phyloP scores from a whole-genome alignment of 2,329 filamentous ascomycete species.

The Epichloe baconii region DNA sequence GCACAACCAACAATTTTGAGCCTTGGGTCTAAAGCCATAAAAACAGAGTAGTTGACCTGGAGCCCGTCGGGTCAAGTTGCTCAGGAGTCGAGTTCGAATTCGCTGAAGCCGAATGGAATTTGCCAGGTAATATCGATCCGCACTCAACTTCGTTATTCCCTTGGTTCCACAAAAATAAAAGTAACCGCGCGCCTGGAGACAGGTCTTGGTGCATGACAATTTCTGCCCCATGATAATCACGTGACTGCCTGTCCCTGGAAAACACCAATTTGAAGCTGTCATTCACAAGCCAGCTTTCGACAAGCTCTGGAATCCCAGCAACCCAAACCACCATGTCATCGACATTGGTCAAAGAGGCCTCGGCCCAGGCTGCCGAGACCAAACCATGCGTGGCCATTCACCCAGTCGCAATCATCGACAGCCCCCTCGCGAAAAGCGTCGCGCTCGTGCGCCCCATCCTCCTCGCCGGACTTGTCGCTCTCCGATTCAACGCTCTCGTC shows the following conservation, averaged over 20 bases:
- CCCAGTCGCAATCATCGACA: constrained; percentile 25
- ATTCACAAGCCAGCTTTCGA: neutral
- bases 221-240: neutral
- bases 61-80: no score
- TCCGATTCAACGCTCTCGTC: constrained; percentile 55
- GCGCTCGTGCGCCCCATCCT: constrained; percentile 56
- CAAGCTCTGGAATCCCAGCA: constrained; percentile 14
- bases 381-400: constrained; percentile 18
- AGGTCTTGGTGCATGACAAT: neutral
- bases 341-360: constrained; percentile 18
- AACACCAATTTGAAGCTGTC: no score
- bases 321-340: constrained; percentile 26
- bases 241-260: neutral
- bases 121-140: no score
- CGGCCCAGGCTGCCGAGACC: constrained; percentile 16
- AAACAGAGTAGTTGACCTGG: no score
- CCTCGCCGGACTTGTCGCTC: constrained; percentile 49
- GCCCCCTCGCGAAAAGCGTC: constrained; percentile 32
- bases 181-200: no score
- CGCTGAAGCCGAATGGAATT: no score
- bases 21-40: no score
- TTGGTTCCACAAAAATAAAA: no score
- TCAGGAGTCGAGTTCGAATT: no score
- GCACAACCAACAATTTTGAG: no score
- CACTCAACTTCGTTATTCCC: no score